Evolutionary conservation across 2,329 filamentous ascomycete species (phyloP).

Genomic region (Alternaria metachromatica): DNA sequence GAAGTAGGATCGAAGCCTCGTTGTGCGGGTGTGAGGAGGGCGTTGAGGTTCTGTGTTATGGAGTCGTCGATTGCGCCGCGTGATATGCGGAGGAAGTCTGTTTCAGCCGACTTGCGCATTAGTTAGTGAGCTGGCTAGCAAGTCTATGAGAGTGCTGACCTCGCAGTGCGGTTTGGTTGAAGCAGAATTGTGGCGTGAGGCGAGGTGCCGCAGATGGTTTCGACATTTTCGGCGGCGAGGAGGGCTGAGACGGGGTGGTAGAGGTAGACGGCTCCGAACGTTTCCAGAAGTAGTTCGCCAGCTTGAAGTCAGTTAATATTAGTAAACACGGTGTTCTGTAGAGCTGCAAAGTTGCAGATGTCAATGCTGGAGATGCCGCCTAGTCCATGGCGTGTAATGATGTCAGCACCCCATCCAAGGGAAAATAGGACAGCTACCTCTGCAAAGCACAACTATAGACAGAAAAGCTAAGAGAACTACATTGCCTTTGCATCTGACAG

Average conservation of each 20-base stretch:
- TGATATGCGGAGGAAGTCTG: constrained; percentile 90
- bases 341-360: constrained; percentile 1
- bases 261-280: constrained; percentile 18
- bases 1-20: constrained; percentile 80
- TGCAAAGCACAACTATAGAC: neutral
- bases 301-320: constrained; percentile 11
- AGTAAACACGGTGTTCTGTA: neutral
- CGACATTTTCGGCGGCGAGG: constrained; percentile 45
- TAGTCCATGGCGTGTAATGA: constrained; percentile 34
- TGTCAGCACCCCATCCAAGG: constrained; percentile 26
- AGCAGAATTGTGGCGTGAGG: constrained; percentile 59
- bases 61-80: constrained; percentile 88
- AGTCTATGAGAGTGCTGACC: constrained; percentile 41
- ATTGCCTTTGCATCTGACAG: neutral
- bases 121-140: constrained; percentile 40
- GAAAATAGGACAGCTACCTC: neutral
- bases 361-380: constrained; percentile 13
- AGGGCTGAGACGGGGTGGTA: constrained; percentile 5
- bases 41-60: constrained; percentile 92
- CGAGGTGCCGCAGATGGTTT: constrained; percentile 48
- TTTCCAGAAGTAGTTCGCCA: constrained; percentile 45
- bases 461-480: neutral
- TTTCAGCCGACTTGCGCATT: constrained; percentile 30
- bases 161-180: constrained; percentile 58
- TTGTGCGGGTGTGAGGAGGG: constrained; percentile 76